A percentile compares a stretch with the other conserved stretches of the same genome.
Conservation (phyloP, 1,139 yeast genomes). For the Kodamaea alishanica region DNA sequence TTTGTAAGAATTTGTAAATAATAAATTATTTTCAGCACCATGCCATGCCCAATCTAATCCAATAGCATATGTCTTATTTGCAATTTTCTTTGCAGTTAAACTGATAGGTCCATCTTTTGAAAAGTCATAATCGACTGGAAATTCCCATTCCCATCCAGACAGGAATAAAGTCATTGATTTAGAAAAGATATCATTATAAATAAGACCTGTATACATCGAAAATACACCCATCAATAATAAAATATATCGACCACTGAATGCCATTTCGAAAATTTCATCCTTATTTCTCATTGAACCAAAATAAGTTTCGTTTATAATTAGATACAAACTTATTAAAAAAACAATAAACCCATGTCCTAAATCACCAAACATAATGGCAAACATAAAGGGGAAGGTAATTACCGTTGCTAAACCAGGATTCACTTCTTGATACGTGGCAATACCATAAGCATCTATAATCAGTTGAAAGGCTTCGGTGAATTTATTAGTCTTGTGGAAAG, state of each 20-base stretch:
- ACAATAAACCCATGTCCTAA: constrained; percentile 90
- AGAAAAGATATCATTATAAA: constrained; percentile 91
- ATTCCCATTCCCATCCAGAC: constrained; percentile 85
- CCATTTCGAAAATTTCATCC: constrained; percentile 97
- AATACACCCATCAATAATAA: constrained; percentile 86
- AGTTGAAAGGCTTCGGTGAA: constrained; percentile 89
- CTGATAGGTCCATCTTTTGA: constrained; percentile 49
- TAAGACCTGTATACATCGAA: constrained; percentile 88
- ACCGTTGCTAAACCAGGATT: constrained; percentile 95
- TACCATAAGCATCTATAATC: constrained; percentile 93
- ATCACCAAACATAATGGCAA: constrained; percentile 99
- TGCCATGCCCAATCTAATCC: constrained; percentile 98
- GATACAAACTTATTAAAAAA: constrained; percentile 62
- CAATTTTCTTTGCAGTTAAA: constrained; percentile 54
- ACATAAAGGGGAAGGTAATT: constrained; percentile 96
- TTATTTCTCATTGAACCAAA: constrained; percentile 65
- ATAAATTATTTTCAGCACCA: constrained; percentile 85
- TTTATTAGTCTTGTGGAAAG: constrained; percentile 86
- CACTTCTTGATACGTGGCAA: constrained; percentile 90
- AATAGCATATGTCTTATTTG: constrained; percentile 64
- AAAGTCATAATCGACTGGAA: constrained; percentile 60
- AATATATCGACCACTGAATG: constrained; percentile 87
- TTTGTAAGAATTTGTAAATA: constrained; percentile 91
- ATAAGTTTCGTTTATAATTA: constrained; percentile 66
- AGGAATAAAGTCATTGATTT: constrained; percentile 80